phyloP scores from a whole-genome alignment of 495 filamentous ascomycete genomes.

The Lasiosphaeriaceae sp. region DNA sequence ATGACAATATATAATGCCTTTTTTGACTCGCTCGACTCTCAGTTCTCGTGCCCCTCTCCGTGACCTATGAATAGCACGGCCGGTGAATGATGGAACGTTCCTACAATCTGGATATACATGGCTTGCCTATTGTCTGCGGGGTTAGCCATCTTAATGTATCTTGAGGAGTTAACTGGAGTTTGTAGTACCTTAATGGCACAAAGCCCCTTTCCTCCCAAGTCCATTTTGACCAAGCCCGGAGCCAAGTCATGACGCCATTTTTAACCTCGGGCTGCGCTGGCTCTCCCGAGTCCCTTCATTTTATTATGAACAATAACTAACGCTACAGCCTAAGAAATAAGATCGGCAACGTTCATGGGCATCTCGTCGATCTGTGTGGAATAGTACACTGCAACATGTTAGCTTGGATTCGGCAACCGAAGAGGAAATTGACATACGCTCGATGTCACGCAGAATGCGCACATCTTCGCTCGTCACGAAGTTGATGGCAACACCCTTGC shows the following conservation, averaged over 20 bases:
- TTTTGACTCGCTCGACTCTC: too few species aligned
- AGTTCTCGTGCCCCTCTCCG: too few species aligned
- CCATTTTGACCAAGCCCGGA: conserved; percentile 7
- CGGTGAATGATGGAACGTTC: too few species aligned
- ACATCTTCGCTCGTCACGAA: conserved; percentile 99
- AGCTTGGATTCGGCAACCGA: not conserved
- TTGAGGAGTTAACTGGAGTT: not conserved
- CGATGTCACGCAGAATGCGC: conserved; percentile 98
- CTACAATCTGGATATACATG: too few species aligned
- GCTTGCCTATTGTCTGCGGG: too few species aligned
- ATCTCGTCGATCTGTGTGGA: conserved; percentile 82
- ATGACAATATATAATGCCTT: too few species aligned
- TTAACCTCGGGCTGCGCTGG: not conserved
- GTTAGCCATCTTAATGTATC: too few species aligned
- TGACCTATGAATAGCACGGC: too few species aligned
- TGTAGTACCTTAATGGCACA: conserved; percentile 2
- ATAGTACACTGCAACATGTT: conserved; percentile 52
- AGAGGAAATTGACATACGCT: conserved; percentile 42
- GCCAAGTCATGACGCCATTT: not conserved
- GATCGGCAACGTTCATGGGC: conserved; percentile 80
- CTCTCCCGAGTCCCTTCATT: not conserved
- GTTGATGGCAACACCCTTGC: conserved; percentile 99
- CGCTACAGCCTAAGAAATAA: conserved; percentile 45
- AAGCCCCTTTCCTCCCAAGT: conserved; percentile 18
- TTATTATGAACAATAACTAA: not conserved